Percentiles rank a stretch among this genome's conserved stretches.
Evolutionary conservation across 2,329 filamentous ascomycete genomes (phyloP).

Genomic region (Fusarium sp.): DNA sequence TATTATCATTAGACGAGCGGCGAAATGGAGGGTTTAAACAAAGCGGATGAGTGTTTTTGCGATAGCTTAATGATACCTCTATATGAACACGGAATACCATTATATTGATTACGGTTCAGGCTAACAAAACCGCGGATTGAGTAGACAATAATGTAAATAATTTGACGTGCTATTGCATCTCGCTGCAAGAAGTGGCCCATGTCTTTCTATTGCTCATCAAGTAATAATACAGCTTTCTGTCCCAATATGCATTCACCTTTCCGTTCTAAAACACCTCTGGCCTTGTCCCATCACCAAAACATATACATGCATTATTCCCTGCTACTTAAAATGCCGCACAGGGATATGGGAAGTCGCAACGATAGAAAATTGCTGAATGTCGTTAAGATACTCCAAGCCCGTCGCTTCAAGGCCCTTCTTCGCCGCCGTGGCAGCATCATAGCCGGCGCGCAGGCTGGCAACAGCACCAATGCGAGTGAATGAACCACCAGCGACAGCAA

Average conservation of each 20-base stretch:
- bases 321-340: slow-evolving; percentile 34
- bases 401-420: slow-evolving; percentile 38
- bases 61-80: slow-evolving; percentile 46
- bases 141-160: background rate
- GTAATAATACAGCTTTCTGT: slow-evolving; percentile 22
- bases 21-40: slow-evolving; percentile 32
- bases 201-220: slow-evolving; percentile 2
- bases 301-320: background rate
- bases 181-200: background rate
- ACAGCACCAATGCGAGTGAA: slow-evolving; percentile 62
- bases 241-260: background rate
- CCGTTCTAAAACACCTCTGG: background rate
- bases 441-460: slow-evolving; percentile 57
- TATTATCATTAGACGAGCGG: slow-evolving; percentile 21
- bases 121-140: background rate
- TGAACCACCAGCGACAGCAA: slow-evolving; percentile 69
- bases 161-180: background rate
- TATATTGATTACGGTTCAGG: background rate
- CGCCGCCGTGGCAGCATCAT: slow-evolving; percentile 41
- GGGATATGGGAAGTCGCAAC: slow-evolving; percentile 39
- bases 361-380: slow-evolving; percentile 35
- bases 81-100: slow-evolving; percentile 35
- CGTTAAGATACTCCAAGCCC: slow-evolving; percentile 42
- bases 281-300: background rate
- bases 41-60: slow-evolving; percentile 38